Base-by-base conservation (phyloP, 345 rosid species). In the Populus davidiana region DNA sequence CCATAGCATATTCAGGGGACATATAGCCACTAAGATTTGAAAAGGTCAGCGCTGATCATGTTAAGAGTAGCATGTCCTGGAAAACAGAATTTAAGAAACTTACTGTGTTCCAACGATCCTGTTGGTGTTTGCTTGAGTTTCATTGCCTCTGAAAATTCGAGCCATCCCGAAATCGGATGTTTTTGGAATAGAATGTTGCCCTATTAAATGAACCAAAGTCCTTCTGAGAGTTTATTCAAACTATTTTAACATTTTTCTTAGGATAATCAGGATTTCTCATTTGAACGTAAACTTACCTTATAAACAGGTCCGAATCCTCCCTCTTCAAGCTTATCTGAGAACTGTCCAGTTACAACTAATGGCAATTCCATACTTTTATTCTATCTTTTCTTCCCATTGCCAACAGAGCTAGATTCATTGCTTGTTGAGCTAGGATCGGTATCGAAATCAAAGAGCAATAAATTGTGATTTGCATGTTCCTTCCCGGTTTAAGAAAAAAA, bases 131-230 rank as follows among this genome's bases (percentile, higher is more conserved):
- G 20, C 69, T 66, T 66, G 69, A 66, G 69, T 66, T 17, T 14
- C 69, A 0, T 66, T 66, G 35, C 69, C 69, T 33, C 69, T 2
- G 8, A 66, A 66, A 20, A 66, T 66, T 17, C 69, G 43, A 66
- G 69, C 69, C 69, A 66, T 66, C 8, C 43, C 69, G 33, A 66
- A 66, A 66, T 66, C 69, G 39, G 43, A 66, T 25, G 33, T 66
- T 17, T 33, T 66, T 31, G 69, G 39, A 66, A 18, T 33, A 66
- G 69, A 66, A 66, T 66, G 44, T 62, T 62, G 8, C 47, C 70
- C 70, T 20, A 41, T 10, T 41, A 41, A 36, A 31, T 18, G 35
- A 67, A 36, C 35, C 38, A 18, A 18, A 67, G 33, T 35, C 2
- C 13, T 33, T 33, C 43, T 27, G 8, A 17, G 3, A 18, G 69